Evolutionary conservation across 352 stramenopile species (phyloP), one percentile per base, ranked within the genome.

Genomic region (Achlya hypogyna): DNA sequence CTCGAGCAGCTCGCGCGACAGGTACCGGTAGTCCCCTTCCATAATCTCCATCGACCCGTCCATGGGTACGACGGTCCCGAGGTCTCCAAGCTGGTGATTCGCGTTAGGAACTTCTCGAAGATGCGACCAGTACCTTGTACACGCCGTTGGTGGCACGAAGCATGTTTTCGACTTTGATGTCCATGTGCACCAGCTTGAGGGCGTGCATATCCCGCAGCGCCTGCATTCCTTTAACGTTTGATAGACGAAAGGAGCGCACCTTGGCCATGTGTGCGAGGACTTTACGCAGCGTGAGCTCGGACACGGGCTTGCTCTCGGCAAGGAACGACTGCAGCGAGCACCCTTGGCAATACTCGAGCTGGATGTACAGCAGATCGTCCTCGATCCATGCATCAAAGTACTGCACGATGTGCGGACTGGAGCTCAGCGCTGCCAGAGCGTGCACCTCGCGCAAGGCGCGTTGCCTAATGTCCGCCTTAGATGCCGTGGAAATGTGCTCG

Each of bases 371-470:
- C 71, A 93, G 59, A 12, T 95, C 82, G 63, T 95, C 81, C 74
- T 95, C 86, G 69, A 95, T 86, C 86, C 86, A 95, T 40, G 86
- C 86, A 72, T 93, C 82, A 71, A 90, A 93, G 72, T 95, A 95
- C 10, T 82, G 86, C 51, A 95, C 80, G 32, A 95, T 68, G 56
- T 95, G 84, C 12, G 79, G 84, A 63, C 82, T 92, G 62, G 71
- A 71, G 62, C 79, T 90, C 45, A 95, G 70, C 25, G 86, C 86
- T n/a, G 84, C 82, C 16, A 95, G 71, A 32, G 84, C 86, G 58
- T 92, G 83, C 10, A 95, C 86, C 78, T 95, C 86, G 1, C 82
- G 81, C 31, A 95, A 69, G 10, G 82, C 83, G 59, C 86, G 78
- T 63, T 91, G 79, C 25, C 83, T 93, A 38, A 29, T 40, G 8